phyloP scores from a whole-genome alignment of 2,329 filamentous ascomycete species.

The Verticillium klebahnii region DNA sequence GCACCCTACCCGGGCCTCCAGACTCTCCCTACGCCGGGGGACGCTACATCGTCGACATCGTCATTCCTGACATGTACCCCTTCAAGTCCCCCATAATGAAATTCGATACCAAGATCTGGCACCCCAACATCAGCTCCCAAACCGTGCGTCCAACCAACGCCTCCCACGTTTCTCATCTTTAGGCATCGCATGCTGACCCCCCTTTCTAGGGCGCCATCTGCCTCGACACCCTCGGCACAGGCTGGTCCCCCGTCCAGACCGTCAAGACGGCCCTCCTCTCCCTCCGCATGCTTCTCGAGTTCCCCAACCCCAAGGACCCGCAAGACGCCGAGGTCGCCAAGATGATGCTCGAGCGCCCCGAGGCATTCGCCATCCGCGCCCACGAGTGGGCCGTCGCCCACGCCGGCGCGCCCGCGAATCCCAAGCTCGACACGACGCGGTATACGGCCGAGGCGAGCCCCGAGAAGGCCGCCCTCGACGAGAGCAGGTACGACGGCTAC shows the following conservation, averaged over 20 bases:
- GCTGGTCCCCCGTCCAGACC: slow-evolving; percentile 94
- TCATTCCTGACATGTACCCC: slow-evolving; percentile 83
- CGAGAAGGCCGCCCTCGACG: not conserved
- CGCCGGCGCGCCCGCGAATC: slow-evolving; percentile 64
- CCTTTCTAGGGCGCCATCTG: slow-evolving; percentile 83
- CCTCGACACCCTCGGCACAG: slow-evolving; percentile 81
- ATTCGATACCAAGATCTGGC: slow-evolving; percentile 93
- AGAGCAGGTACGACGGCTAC: slow-evolving; percentile 69
- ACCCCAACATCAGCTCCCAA: slow-evolving; percentile 92
- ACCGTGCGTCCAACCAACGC: slow-evolving; percentile 57
- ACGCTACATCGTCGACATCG: slow-evolving; percentile 76
- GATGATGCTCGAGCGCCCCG: slow-evolving; percentile 78
- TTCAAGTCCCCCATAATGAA: slow-evolving; percentile 90
- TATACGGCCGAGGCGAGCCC: slow-evolving; percentile 10
- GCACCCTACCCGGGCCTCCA: slow-evolving; percentile 79
- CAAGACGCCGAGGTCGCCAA: slow-evolving; percentile 93
- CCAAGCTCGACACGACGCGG: slow-evolving; percentile 28
- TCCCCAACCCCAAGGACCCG: slow-evolving; percentile 91
- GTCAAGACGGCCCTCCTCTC: slow-evolving; percentile 95
- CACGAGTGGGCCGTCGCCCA: slow-evolving; percentile 86
- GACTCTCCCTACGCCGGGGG: slow-evolving; percentile 93
- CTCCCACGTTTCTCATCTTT: not conserved
- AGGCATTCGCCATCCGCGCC: slow-evolving; percentile 75
- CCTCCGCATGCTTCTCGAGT: slow-evolving; percentile 86
- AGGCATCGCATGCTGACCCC: not conserved